These are phyloP conservation scores for Penicillium pancosmium DNA, from an alignment of 495 filamentous ascomycete species.

Conservation along the genomic window DNA sequence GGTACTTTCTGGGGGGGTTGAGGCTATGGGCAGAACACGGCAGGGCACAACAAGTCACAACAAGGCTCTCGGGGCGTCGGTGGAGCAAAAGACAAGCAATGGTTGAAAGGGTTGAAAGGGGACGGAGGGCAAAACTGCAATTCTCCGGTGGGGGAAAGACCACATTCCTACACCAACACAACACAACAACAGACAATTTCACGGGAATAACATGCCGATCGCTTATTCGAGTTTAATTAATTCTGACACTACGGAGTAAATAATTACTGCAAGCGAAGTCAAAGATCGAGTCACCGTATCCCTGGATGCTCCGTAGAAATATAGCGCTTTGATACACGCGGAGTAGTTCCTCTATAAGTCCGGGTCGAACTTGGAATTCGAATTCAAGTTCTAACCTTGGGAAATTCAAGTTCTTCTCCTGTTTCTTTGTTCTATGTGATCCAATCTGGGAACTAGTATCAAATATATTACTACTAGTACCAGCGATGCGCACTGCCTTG, in stretches of 20 bases:
- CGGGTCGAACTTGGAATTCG: background rate
- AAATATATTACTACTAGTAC: too few relatives aligned
- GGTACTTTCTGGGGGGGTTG: background rate
- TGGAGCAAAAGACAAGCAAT: background rate
- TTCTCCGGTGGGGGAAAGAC: background rate
- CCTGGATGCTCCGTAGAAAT: too few relatives aligned
- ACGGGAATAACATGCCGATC: background rate
- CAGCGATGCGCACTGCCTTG: too few relatives aligned
- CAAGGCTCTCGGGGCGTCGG: background rate
- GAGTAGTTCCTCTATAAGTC: background rate
- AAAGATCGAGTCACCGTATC: too few relatives aligned
- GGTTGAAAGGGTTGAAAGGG: background rate
- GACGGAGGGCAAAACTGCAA: background rate
- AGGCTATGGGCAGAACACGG: background rate
- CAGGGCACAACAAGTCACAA: too few relatives aligned
- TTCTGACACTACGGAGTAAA: background rate
- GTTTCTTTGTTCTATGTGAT: too few relatives aligned
- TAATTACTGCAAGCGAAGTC: too few relatives aligned
- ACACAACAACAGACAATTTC: background rate
- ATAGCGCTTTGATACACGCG: too few relatives aligned
- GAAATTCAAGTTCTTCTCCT: too few relatives aligned
- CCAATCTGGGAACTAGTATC: too few relatives aligned
- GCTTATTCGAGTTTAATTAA: background rate
- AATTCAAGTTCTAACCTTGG: too few relatives aligned
- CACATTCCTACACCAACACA: background rate